Base-by-base conservation (phyloP, 1,139 yeast genomes). In the Blastobotrys persicus region DNA sequence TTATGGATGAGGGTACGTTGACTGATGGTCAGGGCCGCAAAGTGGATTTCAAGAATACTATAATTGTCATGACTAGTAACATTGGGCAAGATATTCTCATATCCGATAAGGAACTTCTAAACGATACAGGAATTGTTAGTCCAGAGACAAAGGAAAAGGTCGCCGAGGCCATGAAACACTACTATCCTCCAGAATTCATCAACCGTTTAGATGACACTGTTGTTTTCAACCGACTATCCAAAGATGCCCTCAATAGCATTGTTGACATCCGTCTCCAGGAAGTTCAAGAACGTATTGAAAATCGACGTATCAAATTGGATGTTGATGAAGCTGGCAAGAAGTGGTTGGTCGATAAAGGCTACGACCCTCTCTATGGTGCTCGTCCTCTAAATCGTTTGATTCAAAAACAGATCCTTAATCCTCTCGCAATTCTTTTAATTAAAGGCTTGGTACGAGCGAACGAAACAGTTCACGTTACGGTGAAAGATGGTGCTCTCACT, bases 31-130 rank as follows among this genome's bases (percentile, higher is more conserved):
- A 89, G 62, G 98, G 98, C 31, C 86, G 88, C 51, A 87, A 85
- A 60, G 88, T 92, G 50, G 97, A 92, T 67, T 92, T 92, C 79
- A 81, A 89, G 58, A 92, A 92, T 67, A 87, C 98, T 1, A 85
- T 92, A 50, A 88, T 92, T 60, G 95, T 92, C n/a, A 87, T 92
- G 95, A 92, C 98, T 0, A 88, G 96, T 2, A 92, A 92, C 65
- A 87, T 92, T 62, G 98, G 98, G 5, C 98, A 92, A 67, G 96
- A 91, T 56, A 79, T 86, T 46, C 74, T 92, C 55, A 71, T 89
- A 47, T 73, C 82, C 12, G 96, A 87, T 52, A 78, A 79, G 2
- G 78, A 79, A 46, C 70, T 80, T 20, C 63, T 60, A 32, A 71
- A 73, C 28, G 77, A 74, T 16, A 60, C 71, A 18, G 83, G 83